Conservation (phyloP, 2,329 filamentous ascomycete genomes). For the Endothia cerciana region DNA sequence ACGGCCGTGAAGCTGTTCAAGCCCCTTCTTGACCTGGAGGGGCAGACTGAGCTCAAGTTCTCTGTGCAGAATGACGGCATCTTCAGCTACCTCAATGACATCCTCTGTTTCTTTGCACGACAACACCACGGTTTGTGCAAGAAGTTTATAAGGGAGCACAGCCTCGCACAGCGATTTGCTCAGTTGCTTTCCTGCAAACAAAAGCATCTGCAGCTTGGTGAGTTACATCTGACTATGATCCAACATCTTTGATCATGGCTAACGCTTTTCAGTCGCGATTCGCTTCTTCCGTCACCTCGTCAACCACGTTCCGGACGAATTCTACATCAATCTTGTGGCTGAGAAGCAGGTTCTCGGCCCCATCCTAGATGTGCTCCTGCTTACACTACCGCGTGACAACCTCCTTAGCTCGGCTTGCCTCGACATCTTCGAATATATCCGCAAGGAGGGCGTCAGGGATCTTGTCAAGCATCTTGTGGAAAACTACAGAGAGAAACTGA, state of each 20-base stretch:
- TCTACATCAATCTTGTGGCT: conserved; percentile 84
- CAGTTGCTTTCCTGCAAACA: conserved; percentile 83
- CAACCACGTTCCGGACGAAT: conserved; percentile 78
- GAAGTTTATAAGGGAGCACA: conserved; percentile 81
- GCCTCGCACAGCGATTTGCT: conserved; percentile 76
- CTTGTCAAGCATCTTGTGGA: conserved; percentile 84
- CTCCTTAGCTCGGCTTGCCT: conserved; percentile 91
- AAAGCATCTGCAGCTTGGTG: conserved; percentile 90
- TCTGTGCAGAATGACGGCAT: conserved; percentile 85
- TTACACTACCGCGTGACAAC: conserved; percentile 90
- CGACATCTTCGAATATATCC: conserved; percentile 91
- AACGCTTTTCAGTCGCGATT: conserved; percentile 68
- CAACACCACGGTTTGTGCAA: conserved; percentile 87
- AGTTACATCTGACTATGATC: conserved; percentile 39
- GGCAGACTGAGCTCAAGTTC: conserved; percentile 69
- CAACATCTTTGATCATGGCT: conserved; percentile 25
- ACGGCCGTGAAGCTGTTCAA: conserved; percentile 85
- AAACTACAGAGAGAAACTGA: conserved; percentile 77
- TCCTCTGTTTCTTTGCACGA: conserved; percentile 90
- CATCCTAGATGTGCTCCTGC: conserved; percentile 80
- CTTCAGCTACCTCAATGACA: conserved; percentile 88
- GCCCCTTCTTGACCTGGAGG: conserved; percentile 80
- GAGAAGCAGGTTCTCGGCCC: conserved; percentile 81
- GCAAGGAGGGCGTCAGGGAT: conserved; percentile 78
- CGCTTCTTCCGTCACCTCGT: conserved; percentile 92